These are phyloP conservation scores for Mortierella sp. DNA, from an alignment of 371 early-diverging fungal genomes.

Conservation along the genomic window DNA sequence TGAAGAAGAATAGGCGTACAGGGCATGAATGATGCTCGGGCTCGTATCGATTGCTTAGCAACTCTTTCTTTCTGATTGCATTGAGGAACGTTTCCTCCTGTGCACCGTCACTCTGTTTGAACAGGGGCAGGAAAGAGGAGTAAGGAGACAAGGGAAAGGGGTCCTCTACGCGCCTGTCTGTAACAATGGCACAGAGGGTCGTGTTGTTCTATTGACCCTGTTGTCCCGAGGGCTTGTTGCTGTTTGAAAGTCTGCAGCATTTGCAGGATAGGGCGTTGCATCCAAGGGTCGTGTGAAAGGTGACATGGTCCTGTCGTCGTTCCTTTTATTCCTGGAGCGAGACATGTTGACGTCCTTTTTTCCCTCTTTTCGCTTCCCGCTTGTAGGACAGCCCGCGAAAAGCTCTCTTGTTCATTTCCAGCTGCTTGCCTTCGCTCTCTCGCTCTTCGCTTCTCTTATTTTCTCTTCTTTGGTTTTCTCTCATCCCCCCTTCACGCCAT, in stretches of 20 bases:
- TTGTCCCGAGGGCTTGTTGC: too few species aligned
- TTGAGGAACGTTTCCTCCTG: not conserved
- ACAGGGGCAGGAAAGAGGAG: not conserved
- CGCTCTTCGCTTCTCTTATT: too few species aligned
- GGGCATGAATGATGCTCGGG: not conserved
- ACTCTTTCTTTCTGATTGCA: not conserved
- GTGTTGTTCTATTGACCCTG: too few species aligned
- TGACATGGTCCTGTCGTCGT: too few species aligned
- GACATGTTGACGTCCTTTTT: not conserved
- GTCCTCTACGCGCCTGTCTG: not conserved
- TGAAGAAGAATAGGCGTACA: not conserved
- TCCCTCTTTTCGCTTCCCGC: too few species aligned
- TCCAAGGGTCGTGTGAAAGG: too few species aligned
- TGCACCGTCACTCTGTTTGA: not conserved
- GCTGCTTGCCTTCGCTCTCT: not conserved
- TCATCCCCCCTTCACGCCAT: not conserved
- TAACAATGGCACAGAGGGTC: not conserved
- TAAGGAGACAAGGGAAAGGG: not conserved
- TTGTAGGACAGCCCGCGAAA: too few species aligned
- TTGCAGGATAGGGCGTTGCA: too few species aligned
- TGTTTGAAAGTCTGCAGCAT: too few species aligned
- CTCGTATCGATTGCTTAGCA: slow-evolving; percentile 3
- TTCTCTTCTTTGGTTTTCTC: not conserved
- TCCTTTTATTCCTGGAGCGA: too few species aligned
- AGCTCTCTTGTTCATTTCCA: not conserved